Evolutionary conservation across 148 eudicot species (phyloP).

Genomic region (Tetragonia tetragonoides): DNA sequence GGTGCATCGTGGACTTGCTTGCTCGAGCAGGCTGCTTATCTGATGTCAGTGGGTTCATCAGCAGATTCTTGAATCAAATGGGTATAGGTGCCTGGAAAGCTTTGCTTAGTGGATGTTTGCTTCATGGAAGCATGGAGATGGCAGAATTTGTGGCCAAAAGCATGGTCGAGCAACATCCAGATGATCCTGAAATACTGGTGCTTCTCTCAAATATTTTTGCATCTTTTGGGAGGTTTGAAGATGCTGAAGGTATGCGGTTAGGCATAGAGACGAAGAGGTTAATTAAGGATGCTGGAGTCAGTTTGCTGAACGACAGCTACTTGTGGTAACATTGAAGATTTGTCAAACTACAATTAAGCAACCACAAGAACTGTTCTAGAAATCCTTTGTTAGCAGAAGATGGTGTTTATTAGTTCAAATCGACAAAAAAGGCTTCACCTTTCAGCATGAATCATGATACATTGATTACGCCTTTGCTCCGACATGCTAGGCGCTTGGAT

Average conservation of each 20-base stretch:
- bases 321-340: background rate
- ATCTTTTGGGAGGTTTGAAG: conserved; percentile 9
- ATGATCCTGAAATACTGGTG: background rate
- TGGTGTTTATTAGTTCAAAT: background rate
- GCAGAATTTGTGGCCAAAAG: conserved; percentile 13
- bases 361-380: too few relatives aligned
- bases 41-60: conserved; percentile 4
- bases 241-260: conserved; percentile 1
- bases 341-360: too few relatives aligned
- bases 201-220: conserved; percentile 12
- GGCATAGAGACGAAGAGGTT: conserved; percentile 3
- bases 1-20: conserved; percentile 21
- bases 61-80: conserved; percentile 14
- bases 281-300: background rate
- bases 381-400: too few relatives aligned
- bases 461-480: too few relatives aligned
- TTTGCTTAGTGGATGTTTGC: conserved; percentile 24
- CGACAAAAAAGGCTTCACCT: too few relatives aligned
- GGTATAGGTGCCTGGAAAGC: conserved; percentile 24
- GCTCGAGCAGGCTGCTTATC: conserved; percentile 26
- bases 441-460: too few relatives aligned
- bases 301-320: background rate
- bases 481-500: too few relatives aligned
- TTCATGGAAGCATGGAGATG: conserved; percentile 18
- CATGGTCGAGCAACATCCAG: conserved; percentile 1